Evolutionary conservation across 805 yeast species (phyloP).

Genomic region (Metschnikowia anglica): DNA sequence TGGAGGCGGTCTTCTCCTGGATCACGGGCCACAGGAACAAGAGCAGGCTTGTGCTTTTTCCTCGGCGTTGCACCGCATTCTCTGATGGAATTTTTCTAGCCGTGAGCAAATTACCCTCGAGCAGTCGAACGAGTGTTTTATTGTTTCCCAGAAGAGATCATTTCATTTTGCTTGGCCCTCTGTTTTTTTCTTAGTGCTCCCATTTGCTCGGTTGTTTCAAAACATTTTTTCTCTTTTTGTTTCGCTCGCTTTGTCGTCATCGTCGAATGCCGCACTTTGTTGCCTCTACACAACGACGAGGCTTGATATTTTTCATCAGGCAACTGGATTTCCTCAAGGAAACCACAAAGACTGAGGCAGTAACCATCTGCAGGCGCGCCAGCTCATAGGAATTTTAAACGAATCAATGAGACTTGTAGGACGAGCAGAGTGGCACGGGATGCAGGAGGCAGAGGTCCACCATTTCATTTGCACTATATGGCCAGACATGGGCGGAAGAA

Average conservation of each 20-base stretch:
- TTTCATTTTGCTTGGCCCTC: neutral
- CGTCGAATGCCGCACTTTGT: slow-evolving; percentile 1
- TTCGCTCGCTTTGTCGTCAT: slow-evolving; percentile 2
- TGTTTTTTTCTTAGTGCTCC: neutral
- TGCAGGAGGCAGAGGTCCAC: too few species aligned
- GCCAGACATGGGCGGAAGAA: too few species aligned
- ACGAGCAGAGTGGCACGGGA: too few species aligned
- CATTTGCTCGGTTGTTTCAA: neutral
- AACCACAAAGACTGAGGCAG: neutral
- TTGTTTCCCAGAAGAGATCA: neutral
- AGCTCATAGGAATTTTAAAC: too few species aligned
- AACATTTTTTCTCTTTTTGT: neutral
- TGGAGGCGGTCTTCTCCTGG: too few species aligned
- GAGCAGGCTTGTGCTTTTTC: too few species aligned
- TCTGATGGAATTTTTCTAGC: neutral
- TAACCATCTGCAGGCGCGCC: neutral
- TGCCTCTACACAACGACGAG: slow-evolving; percentile 4
- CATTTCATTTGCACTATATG: neutral
- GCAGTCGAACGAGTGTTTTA: neutral
- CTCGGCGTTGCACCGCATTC: neutral
- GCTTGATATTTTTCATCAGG: neutral
- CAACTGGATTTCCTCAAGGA: neutral
- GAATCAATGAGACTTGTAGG: too few species aligned
- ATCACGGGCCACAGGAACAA: too few species aligned
- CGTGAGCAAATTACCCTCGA: neutral